These are phyloP conservation scores for Hypoxylon sp. DNA, from an alignment of 2,329 filamentous ascomycete species.

Conservation along the genomic window DNA sequence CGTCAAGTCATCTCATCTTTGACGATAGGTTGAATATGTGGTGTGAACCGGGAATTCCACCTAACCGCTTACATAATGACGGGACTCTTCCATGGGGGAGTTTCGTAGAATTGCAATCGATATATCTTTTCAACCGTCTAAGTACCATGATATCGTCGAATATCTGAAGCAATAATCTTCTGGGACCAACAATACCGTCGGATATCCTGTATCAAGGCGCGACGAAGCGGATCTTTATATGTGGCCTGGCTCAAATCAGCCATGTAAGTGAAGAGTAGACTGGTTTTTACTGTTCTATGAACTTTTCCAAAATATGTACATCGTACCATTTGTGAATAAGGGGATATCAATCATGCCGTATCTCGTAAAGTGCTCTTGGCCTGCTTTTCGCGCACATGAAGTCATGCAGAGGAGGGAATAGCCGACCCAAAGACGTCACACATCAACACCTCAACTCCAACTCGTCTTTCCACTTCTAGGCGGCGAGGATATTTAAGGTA, in stretches of 20 bases:
- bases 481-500: not conserved
- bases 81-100: not conserved
- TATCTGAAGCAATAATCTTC: not conserved
- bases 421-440: constrained; percentile 3
- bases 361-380: constrained; percentile 51
- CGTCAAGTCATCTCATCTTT: constrained; percentile 26
- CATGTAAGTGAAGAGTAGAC: constrained; percentile 30
- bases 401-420: constrained; percentile 34
- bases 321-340: constrained; percentile 42
- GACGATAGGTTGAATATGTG: not conserved
- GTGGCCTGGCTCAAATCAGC: not conserved
- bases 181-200: not conserved
- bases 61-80: not conserved
- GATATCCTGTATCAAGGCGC: not conserved
- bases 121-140: not conserved
- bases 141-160: too few relatives aligned
- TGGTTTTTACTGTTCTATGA: constrained; percentile 20
- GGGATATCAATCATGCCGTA: constrained; percentile 61
- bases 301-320: constrained; percentile 30
- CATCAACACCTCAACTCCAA: constrained; percentile 31
- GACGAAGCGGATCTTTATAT: not conserved
- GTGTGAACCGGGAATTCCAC: not conserved
- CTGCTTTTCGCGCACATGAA: constrained; percentile 25
- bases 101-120: not conserved
- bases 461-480: constrained; percentile 11